Conservation (phyloP, 108 stramenopile genomes). For the Skeletonema marinoi region DNA sequence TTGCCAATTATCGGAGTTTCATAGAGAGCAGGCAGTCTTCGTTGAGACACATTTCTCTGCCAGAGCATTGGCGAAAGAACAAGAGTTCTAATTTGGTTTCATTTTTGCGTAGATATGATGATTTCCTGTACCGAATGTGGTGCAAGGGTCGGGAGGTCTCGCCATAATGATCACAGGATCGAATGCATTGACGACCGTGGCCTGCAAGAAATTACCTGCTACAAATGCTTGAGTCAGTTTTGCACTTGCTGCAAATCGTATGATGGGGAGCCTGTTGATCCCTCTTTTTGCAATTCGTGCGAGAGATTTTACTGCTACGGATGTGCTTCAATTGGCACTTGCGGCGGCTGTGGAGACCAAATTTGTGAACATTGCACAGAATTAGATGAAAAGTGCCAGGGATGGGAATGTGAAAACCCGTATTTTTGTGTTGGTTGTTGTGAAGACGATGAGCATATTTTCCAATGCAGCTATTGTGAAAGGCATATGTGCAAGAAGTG, state of each 20-base stretch:
- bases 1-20: background rate
- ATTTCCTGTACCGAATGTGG: background rate
- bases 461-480: too few relatives aligned
- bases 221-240: background rate
- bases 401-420: too few relatives aligned
- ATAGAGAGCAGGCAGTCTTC: background rate
- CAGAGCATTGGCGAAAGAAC: background rate
- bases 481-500: too few relatives aligned
- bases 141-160: background rate
- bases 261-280: too few relatives aligned
- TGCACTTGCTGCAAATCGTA: background rate
- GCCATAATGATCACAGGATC: background rate
- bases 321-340: too few relatives aligned
- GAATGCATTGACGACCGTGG: background rate
- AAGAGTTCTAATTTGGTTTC: background rate
- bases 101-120: background rate
- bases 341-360: too few relatives aligned
- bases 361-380: too few relatives aligned
- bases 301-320: too few relatives aligned
- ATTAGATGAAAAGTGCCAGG: too few relatives aligned
- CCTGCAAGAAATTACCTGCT: background rate
- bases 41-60: background rate
- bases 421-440: too few relatives aligned
- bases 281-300: too few relatives aligned
- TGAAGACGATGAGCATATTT: too few relatives aligned